Evolutionary conservation across 2,329 filamentous ascomycete genomes (phyloP), one percentile per base, ranked within the genome.

Genomic region (Xylariales sp.): DNA sequence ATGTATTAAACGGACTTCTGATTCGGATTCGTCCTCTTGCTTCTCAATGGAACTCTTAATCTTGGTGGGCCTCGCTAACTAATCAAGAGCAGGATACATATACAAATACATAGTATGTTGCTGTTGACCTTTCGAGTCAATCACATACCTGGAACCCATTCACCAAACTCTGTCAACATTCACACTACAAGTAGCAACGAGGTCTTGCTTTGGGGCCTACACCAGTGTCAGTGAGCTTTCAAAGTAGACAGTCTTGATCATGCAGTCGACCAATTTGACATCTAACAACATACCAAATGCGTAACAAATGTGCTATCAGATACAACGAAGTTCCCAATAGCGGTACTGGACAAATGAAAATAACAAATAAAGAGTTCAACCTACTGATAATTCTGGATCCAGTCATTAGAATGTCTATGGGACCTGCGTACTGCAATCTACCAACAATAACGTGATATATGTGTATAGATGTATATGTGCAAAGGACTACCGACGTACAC

Each of bases 1-100:
- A 78, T 94, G 92, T 93, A 93, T 92, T 88, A 85, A 91, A 84
- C 84, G 90, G 91, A 93, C 92, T 93, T 94, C 92, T 94, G 92
- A 94, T 76, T 67, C 73, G 73, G 70, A 67, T 45, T n/a, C 58
- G 41, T 53, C 12, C 30, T 53, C 41, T 16, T 36, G 50, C 9
- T 41, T 6, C 23, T 48, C 18, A 3, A 58, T 28, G 7, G 12
- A 28, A 30, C 28, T 36, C 36, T 41, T 32, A 39, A 50, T 57
- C 12, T 49, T 39, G 36, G 43, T n/a, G 64, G 45, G 55, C 32
- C n/a, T 60, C 14, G 67, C 69, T 71, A 45, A 71, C 58, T 43
- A 4, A 48, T 54, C n/a, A 50, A 64, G 30, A 50, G n/a, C 64
- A 59, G 52, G 58, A 58, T 23, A 34, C 23, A 45, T 30, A 57